Evolutionary conservation across 495 filamentous ascomycete genomes (phyloP).

Genomic region (Penicillium paxilli): DNA sequence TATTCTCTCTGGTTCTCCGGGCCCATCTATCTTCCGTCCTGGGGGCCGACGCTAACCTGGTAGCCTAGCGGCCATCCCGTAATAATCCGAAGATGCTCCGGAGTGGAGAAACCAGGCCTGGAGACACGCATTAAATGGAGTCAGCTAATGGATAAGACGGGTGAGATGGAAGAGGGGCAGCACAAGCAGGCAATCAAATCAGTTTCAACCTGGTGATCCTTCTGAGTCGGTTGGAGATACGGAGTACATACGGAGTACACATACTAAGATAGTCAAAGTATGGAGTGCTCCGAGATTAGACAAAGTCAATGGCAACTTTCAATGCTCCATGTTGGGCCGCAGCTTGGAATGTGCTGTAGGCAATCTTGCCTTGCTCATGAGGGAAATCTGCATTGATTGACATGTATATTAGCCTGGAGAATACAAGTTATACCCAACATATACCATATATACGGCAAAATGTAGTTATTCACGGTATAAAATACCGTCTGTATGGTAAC

Average conservation of each 20-base stretch:
- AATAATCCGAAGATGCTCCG: neutral
- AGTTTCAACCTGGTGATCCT: too few relatives aligned
- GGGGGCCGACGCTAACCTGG: neutral
- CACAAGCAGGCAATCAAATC: neutral
- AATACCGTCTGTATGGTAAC: neutral
- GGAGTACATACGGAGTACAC: neutral
- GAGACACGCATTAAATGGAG: neutral
- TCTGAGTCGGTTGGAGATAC: too few relatives aligned
- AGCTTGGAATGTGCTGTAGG: slow-evolving; percentile 15
- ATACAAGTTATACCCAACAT: too few relatives aligned
- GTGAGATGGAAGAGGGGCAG: neutral
- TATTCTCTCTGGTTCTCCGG: neutral
- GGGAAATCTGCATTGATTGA: slow-evolving; percentile 11
- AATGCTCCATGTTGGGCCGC: slow-evolving; percentile 20
- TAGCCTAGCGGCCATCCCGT: neutral
- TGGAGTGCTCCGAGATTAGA: neutral
- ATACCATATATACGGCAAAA: too few relatives aligned
- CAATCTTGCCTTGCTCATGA: slow-evolving; percentile 3
- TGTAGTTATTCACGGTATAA: too few relatives aligned
- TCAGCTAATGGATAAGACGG: too few relatives aligned
- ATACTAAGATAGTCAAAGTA: neutral
- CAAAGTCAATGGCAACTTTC: slow-evolving; percentile 27
- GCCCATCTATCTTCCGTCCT: neutral
- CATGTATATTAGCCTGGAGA: neutral
- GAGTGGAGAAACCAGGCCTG: neutral